Evolutionary conservation across 2,329 filamentous ascomycete genomes (phyloP).

Genomic region (Cordyceps militaris): DNA sequence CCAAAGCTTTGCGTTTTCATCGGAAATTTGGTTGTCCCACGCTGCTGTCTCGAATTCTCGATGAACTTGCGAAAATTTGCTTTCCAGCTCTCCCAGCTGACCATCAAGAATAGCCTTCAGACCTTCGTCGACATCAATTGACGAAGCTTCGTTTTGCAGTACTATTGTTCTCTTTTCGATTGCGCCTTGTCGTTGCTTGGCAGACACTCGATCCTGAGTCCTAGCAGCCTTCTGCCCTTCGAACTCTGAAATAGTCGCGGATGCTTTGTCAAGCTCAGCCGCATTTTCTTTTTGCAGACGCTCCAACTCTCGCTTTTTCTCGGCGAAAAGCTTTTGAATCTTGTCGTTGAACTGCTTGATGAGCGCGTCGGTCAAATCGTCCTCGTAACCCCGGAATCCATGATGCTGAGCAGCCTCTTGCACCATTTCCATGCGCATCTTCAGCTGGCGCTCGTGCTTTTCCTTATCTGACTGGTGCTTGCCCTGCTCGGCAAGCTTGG

Average conservation of each 20-base stretch:
- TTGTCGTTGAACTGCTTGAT: constrained; percentile 71
- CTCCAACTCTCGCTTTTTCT: constrained; percentile 75
- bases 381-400: constrained; percentile 77
- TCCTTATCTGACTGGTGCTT: constrained; percentile 80
- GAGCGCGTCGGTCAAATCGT: constrained; percentile 65
- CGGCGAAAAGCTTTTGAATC: constrained; percentile 65
- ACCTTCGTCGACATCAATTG: constrained; percentile 81
- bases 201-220: constrained; percentile 65
- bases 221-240: constrained; percentile 66
- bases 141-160: constrained; percentile 61
- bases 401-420: constrained; percentile 70
- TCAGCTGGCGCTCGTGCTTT: constrained; percentile 74
- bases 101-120: constrained; percentile 69
- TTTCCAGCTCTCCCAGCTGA: constrained; percentile 62
- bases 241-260: constrained; percentile 62
- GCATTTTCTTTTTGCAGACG: constrained; percentile 65
- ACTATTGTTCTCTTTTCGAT: constrained; percentile 64
- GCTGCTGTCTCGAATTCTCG: constrained; percentile 55
- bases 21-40: constrained; percentile 64
- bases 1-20: constrained; percentile 58
- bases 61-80: constrained; percentile 53
- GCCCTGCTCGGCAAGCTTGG: constrained; percentile 59
- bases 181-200: constrained; percentile 62
- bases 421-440: constrained; percentile 64
- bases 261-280: constrained; percentile 67